Evolutionary conservation across 129 eudicot species (phyloP), one percentile per base, ranked within the genome.

Genomic region (Pulicaria dysenterica): DNA sequence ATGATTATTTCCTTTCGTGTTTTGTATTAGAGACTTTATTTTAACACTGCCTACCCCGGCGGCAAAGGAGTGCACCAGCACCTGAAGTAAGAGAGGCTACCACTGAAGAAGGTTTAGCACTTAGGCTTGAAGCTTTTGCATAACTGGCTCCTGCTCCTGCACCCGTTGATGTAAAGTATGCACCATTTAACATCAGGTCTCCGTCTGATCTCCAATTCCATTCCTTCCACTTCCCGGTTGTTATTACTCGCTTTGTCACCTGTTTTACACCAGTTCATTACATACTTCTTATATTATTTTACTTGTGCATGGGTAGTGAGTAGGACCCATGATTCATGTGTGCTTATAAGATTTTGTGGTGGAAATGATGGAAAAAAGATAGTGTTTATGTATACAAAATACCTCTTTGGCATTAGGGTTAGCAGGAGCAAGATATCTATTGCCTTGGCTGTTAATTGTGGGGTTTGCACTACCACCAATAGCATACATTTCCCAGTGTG

Each of bases 151-250:
- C 80, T 46, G 96, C 98, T 8, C 95, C 96, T 58, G 84, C 82
- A 43, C 98, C 98, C 0, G 98, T 85, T 59, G 88, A 77, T 67
- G 78, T 80, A 67, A 92, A 92, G 57, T 83, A 92, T 4, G 98
- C 98, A 45, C 98, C 98, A 19, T 92, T 92, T 7, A 92, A 76
- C 83, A 92, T 68, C 0, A 92, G 83, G 80, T 92, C 98, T 45
- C 95, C 98, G 24, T 85, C 88, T 54, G 94, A 84, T 77, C 94
- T 89, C 98, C 97, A 91, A 58, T 91, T 91, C 97, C 97, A 91
- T 2, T 72, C 67, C 78, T 76, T 88, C 95, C 96, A 91, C 1
- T 58, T 68, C 16, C 73, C 70, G 16, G 36, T 50, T 9, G 85
- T 67, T 55, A 69, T 48, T 5, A 86, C 96, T 84, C 98, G 81